These are phyloP conservation scores for Ophiocordyceps australis DNA, from an alignment of 2,329 filamentous ascomycete species.

Conservation along the genomic window DNA sequence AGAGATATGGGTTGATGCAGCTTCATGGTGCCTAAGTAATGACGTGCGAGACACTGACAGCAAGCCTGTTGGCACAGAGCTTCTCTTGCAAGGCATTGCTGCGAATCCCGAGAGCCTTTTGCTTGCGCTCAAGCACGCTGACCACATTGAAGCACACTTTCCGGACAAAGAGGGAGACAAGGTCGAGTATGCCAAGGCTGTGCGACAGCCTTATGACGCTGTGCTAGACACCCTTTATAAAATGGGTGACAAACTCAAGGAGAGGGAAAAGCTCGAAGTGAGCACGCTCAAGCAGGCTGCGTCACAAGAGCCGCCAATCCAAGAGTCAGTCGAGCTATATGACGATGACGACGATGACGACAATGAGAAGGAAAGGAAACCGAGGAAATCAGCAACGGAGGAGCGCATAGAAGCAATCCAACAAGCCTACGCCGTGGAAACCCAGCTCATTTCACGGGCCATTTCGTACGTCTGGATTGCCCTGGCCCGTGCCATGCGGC, in stretches of 20 bases:
- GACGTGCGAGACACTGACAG: conserved; percentile 43
- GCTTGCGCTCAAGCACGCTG: conserved; percentile 74
- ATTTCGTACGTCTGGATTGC: conserved; percentile 93
- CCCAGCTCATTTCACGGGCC: conserved; percentile 60
- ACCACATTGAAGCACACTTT: conserved; percentile 66
- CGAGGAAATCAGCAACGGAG: conserved; percentile 40
- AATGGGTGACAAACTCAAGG: conserved; percentile 56
- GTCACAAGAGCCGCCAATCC: conserved; percentile 15
- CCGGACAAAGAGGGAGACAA: conserved; percentile 63
- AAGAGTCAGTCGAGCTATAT: conserved; percentile 21
- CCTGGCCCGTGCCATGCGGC: conserved; percentile 81
- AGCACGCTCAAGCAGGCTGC: conserved; percentile 36
- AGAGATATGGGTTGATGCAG: conserved; percentile 88
- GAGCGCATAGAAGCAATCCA: conserved; percentile 42
- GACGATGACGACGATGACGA: conserved; percentile 29
- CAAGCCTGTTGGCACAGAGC: conserved; percentile 46
- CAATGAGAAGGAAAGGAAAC: conserved; percentile 22
- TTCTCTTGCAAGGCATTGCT: conserved; percentile 64
- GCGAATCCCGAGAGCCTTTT: conserved; percentile 91
- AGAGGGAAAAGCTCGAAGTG: conserved; percentile 39
- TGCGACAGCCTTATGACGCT: conserved; percentile 69
- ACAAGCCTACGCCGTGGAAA: conserved; percentile 53
- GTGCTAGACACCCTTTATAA: conserved; percentile 79
- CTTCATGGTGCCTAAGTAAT: conserved; percentile 80
- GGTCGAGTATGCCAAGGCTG: conserved; percentile 57